Evolutionary conservation across 2,329 filamentous ascomycete species (phyloP).

Genomic region (Pochonia chlamydosporia): DNA sequence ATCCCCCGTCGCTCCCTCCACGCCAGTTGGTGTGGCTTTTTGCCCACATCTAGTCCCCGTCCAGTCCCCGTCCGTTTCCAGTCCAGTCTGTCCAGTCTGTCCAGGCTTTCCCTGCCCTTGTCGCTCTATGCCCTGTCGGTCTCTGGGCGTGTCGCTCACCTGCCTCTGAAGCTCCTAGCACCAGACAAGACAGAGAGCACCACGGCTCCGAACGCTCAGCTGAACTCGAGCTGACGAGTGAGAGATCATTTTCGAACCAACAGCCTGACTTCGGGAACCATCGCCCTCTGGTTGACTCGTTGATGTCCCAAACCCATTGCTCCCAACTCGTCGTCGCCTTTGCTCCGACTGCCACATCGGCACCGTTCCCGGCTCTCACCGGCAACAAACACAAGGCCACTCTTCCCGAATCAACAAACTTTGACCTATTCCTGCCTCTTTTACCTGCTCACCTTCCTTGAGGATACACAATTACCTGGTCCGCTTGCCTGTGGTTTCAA

Average conservation of each 20-base stretch:
- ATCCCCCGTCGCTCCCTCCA: neutral
- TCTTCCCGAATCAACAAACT: neutral
- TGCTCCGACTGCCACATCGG: neutral
- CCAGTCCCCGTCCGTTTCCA: too few relatives aligned
- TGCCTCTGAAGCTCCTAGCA: neutral
- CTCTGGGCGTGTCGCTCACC: neutral
- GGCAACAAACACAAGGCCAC: neutral
- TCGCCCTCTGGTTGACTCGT: neutral
- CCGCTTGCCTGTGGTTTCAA: neutral
- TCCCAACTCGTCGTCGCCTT: conserved; percentile 1
- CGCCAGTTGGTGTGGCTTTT: neutral
- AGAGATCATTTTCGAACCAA: neutral
- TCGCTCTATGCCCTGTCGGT: neutral
- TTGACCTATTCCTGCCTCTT: neutral
- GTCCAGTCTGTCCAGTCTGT: too few relatives aligned
- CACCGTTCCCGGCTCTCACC: neutral
- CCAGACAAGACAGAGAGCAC: too few relatives aligned
- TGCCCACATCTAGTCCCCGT: neutral
- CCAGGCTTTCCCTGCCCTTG: too few relatives aligned
- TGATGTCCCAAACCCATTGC: neutral
- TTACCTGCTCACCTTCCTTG: neutral
- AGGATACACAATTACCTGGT: neutral
- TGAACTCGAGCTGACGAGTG: too few relatives aligned
- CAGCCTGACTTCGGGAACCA: too few relatives aligned
- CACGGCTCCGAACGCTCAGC: too few relatives aligned